Evolutionary conservation across 2,329 filamentous ascomycete species (phyloP), one percentile per base, ranked within the genome.

Genomic region (Mariannaea sp.): DNA sequence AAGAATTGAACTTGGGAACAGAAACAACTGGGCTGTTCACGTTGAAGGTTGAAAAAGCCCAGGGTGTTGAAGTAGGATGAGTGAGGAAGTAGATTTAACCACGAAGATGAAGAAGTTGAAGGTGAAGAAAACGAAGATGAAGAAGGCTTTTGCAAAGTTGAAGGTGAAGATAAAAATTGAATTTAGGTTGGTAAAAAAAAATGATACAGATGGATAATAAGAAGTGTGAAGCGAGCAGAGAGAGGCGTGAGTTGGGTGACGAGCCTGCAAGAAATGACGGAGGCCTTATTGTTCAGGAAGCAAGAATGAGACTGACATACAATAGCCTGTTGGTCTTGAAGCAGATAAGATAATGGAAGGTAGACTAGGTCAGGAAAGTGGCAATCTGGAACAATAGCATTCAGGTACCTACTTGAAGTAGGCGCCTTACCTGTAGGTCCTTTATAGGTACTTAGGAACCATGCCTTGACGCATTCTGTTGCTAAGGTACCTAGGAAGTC

Each of bases 241-340:
- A 45, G 49, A 54, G 55, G 43, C 60, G 40, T 36, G 49, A 36
- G 14, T 33, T 17, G n/a, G 36, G 53, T 33, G 48, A 44, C 26
- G 53, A 39, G 42, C 47, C 51, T 50, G 38, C 44, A 60, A 52
- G 16, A 36, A 47, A 38, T 29, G 30, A n/a, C 9, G 8, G 20
- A 7, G 20, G 38, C 39, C 46, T 45, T 54, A 53, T 58, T 61
- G 53, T 49, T 51, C 49, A 53, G 47, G 46, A 63, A 55, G 61
- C 53, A 55, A 65, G 44, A 58, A 62, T 38, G 53, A 40, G 49
- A 53, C 46, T 24, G 45, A 38, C 35, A 39, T 16, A 17, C 29
- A 32, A 32, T n/a, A 32, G 29, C 7, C 29, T 12, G 5, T n/a
- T n/a, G 29, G 29, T 24, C 5, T 24, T 24, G 22, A 24, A n/a